Evolutionary conservation across 139 green algal species (phyloP).

Genomic region (Chlamydomonas schloesseri): DNA sequence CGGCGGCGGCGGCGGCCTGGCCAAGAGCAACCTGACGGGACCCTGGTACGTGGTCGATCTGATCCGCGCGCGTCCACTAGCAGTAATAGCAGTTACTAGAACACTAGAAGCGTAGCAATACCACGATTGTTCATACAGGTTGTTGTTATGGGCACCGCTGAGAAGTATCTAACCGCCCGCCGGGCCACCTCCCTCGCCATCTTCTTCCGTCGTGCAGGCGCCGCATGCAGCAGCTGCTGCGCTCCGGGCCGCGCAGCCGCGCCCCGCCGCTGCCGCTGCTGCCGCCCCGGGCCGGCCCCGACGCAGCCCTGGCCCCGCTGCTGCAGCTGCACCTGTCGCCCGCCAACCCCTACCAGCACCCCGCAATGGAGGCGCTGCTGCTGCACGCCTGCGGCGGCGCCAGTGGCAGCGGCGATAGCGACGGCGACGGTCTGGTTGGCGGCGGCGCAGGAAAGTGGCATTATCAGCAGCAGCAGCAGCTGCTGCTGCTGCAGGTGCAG

Average conservation of each 20-base stretch:
- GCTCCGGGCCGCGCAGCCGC: not conserved
- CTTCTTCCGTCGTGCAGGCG: not conserved
- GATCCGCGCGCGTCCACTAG: too few relatives aligned
- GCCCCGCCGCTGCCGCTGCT: not conserved
- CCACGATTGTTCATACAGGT: too few relatives aligned
- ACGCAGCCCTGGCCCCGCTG: not conserved
- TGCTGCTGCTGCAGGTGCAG: too few relatives aligned
- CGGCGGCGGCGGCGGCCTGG: too few relatives aligned
- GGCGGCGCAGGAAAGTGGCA: not conserved
- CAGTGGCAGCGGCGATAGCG: too few relatives aligned
- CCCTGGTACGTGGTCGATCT: too few relatives aligned
- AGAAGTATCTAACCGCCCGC: too few relatives aligned
- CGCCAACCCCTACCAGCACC: slow-evolving; percentile 26
- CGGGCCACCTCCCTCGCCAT: too few relatives aligned
- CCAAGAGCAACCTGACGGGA: too few relatives aligned
- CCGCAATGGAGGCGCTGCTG: slow-evolving; percentile 17
- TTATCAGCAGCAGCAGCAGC: not conserved
- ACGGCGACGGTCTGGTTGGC: not conserved
- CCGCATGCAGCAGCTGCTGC: slow-evolving; percentile 13
- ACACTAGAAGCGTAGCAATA: too few relatives aligned
- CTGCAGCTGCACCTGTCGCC: not conserved
- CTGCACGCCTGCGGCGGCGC: slow-evolving; percentile 13
- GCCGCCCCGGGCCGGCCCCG: not conserved
- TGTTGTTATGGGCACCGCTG: too few relatives aligned
- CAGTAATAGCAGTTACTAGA: too few relatives aligned